Conservation (phyloP, 129 eudicot species). For the Arctium lappa region DNA sequence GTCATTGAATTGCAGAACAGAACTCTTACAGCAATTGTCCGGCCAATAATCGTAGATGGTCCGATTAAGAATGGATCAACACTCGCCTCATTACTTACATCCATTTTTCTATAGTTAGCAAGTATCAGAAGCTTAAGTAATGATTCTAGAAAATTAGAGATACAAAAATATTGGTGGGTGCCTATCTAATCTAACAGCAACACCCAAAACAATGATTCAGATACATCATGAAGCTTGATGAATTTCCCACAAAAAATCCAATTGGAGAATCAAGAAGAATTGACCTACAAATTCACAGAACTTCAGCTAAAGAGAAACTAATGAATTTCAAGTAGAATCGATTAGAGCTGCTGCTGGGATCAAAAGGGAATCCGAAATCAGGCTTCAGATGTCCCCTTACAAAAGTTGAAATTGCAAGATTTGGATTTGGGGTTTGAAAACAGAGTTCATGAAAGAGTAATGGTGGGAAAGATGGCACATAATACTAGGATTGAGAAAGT, state of each 20-base stretch:
- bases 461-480: no score
- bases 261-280: not conserved
- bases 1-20: conserved; percentile 55
- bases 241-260: not conserved
- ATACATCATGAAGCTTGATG: not conserved
- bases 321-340: not conserved
- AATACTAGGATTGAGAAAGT: not conserved
- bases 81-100: conserved; percentile 62
- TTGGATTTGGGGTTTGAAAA: not conserved
- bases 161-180: not conserved
- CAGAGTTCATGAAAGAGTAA: not conserved
- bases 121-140: not conserved
- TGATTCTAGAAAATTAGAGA: no score
- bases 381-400: no score
- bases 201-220: not conserved
- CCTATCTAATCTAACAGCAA: not conserved
- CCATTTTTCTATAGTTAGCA: conserved; percentile 37
- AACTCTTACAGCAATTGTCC: conserved; percentile 56
- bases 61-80: conserved; percentile 62
- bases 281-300: not conserved
- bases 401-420: not conserved
- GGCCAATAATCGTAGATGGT: conserved; percentile 53
- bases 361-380: not conserved
- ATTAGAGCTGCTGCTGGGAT: not conserved
- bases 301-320: not conserved